Conservation (phyloP, 169 alveolate genomes). For the Babesia microti region DNA sequence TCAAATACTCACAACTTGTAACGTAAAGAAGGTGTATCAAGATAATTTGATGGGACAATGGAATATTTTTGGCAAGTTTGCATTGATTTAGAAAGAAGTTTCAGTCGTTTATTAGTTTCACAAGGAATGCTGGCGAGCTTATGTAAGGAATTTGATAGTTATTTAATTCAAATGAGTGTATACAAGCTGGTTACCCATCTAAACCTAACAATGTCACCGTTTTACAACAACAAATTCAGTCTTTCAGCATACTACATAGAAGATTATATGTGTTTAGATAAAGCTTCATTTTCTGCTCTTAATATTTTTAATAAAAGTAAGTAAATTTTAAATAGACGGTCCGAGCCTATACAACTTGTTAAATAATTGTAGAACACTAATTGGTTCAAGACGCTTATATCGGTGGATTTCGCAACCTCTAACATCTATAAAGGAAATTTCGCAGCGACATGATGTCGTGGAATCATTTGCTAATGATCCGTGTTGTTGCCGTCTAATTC, state of each 20-base stretch:
- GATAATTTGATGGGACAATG: too few relatives aligned
- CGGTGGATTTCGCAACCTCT: conserved; percentile 94
- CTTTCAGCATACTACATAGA: conserved; percentile 43
- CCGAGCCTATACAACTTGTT: conserved; percentile 68
- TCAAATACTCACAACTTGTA: conserved; percentile 25
- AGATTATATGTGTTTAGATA: conserved; percentile 53
- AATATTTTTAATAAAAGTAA: conserved; percentile 49
- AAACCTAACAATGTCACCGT: too few relatives aligned
- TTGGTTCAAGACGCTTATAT: conserved; percentile 82
- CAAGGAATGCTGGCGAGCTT: too few relatives aligned
- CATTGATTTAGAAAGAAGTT: too few relatives aligned
- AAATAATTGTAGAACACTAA: conserved; percentile 82
- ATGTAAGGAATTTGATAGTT: too few relatives aligned
- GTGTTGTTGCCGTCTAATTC: conserved; percentile 50
- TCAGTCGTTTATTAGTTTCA: too few relatives aligned
- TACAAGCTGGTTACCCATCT: too few relatives aligned
- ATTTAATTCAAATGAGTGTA: too few relatives aligned
- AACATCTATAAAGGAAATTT: conserved; percentile 73
- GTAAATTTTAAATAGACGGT: conserved; percentile 4
- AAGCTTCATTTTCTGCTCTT: conserved; percentile 58
- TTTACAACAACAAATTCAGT: conserved; percentile 42
- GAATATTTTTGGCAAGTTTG: too few relatives aligned
- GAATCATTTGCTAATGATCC: conserved; percentile 71
- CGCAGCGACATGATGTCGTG: conserved; percentile 82
- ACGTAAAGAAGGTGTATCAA: conserved; percentile 17